phyloP scores from a whole-genome alignment of 305 asterid species.

The Fraxinus xanthoxyloides region DNA sequence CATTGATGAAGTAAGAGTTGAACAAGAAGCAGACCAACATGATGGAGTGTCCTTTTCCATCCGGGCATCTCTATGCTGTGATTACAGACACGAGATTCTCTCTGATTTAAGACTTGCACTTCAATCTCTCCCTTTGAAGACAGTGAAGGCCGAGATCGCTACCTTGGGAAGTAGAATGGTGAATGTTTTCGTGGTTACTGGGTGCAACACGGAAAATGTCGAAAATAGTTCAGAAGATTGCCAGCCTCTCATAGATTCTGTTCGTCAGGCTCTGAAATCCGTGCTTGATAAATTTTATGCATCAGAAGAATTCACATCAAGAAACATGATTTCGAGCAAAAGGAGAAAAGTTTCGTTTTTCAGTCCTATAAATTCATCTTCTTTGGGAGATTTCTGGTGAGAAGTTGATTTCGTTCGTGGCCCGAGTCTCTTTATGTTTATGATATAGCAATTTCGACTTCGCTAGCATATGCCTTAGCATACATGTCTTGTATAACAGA shows the following conservation, averaged over 20 bases:
- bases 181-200: conserved; percentile 54
- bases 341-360: conserved; percentile 59
- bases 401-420: neutral
- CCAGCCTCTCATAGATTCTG: conserved; percentile 39
- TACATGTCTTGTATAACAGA: conserved; percentile 34
- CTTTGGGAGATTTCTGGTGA: conserved; percentile 57
- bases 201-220: conserved; percentile 21
- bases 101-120: conserved; percentile 56
- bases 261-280: conserved; percentile 54
- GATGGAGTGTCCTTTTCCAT: conserved; percentile 40
- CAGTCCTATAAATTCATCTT: conserved; percentile 42
- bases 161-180: conserved; percentile 74
- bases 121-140: conserved; percentile 53
- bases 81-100: conserved; percentile 63
- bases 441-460: conserved; percentile 4
- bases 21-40: conserved; percentile 38
- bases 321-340: conserved; percentile 52
- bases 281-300: conserved; percentile 72
- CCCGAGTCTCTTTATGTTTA: neutral
- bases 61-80: conserved; percentile 72
- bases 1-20: conserved; percentile 61
- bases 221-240: conserved; percentile 30
- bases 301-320: conserved; percentile 65
- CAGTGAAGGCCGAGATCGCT: conserved; percentile 63
- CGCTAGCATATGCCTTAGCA: conserved; percentile 61